phyloP scores from a whole-genome alignment of 1,284 basidiomycete genomes.

The Fomitiporia mediterranea region DNA sequence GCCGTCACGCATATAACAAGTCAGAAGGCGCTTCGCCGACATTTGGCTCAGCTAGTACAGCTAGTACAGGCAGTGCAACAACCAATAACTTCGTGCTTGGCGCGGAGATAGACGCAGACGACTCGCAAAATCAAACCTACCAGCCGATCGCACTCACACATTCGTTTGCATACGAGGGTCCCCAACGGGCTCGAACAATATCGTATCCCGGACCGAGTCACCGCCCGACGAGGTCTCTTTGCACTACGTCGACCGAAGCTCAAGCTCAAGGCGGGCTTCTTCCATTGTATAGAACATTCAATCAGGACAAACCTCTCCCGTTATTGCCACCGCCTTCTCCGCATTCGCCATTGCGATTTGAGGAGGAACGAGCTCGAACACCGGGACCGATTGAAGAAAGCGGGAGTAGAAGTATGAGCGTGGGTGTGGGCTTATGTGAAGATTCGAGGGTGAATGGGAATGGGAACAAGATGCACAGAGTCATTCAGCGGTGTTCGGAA shows the following conservation, averaged over 20 bases:
- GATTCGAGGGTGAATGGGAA: conserved; percentile 1
- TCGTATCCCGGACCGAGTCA: conserved; percentile 9
- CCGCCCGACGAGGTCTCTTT: conserved; percentile 12
- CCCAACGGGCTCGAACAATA: conserved; percentile 7
- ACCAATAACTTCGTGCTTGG: conserved; percentile 1
- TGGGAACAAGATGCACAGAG: neutral
- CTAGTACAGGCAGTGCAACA: too few relatives aligned
- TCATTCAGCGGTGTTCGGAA: neutral
- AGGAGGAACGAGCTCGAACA: neutral
- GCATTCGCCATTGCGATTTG: neutral
- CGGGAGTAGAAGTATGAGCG: conserved; percentile 7
- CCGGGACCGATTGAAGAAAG: conserved; percentile 3
- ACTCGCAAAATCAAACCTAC: neutral
- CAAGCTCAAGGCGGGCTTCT: neutral
- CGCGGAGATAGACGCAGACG: neutral
- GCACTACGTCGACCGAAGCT: neutral
- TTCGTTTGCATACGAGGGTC: conserved; percentile 4
- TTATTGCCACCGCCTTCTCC: conserved; percentile 1
- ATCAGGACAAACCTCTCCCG: conserved; percentile 12
- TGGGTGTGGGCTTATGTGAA: conserved; percentile 5
- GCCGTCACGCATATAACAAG: conserved; percentile 10
- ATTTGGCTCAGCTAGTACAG: neutral
- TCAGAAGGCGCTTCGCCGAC: conserved; percentile 8
- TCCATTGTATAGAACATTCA: neutral
- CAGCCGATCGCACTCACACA: conserved; percentile 8